Evolutionary conservation across 306 rosid genomes (phyloP).

Genomic region (Fagus crenata): DNA sequence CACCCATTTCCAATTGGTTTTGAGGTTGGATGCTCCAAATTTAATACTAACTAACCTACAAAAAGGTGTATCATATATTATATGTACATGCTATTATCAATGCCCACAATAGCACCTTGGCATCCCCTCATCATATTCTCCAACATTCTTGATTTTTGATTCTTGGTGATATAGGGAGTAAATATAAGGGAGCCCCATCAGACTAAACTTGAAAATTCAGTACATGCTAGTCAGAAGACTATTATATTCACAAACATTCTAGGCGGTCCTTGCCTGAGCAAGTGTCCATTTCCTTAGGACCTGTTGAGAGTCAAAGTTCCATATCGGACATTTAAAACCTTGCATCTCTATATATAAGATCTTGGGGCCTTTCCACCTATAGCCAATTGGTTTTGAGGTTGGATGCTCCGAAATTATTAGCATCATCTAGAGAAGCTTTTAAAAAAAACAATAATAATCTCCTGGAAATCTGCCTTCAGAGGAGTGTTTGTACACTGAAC

Average conservation of each 20-base stretch:
- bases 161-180: background rate
- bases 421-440: background rate
- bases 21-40: too few species aligned
- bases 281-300: too few species aligned
- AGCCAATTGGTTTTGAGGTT: too few species aligned
- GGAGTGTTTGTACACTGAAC: background rate
- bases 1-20: too few species aligned
- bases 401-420: too few species aligned
- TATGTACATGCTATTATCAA: background rate
- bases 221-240: background rate
- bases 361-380: too few species aligned
- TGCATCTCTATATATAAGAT: too few species aligned
- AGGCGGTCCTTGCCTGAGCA: too few species aligned
- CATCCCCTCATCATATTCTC: background rate
- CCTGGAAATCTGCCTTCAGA: background rate
- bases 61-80: background rate
- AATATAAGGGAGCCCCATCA: background rate
- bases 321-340: too few species aligned
- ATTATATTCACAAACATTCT: too few species aligned
- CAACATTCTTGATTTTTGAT: background rate
- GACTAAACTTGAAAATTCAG: background rate
- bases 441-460: background rate
- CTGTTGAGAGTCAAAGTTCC: too few species aligned
- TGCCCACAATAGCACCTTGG: conserved; percentile 3
- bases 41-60: too few species aligned